These are phyloP conservation scores for Colletotrichum sp. DNA, from an alignment of 2,329 filamentous ascomycete species.

Conservation along the genomic window DNA sequence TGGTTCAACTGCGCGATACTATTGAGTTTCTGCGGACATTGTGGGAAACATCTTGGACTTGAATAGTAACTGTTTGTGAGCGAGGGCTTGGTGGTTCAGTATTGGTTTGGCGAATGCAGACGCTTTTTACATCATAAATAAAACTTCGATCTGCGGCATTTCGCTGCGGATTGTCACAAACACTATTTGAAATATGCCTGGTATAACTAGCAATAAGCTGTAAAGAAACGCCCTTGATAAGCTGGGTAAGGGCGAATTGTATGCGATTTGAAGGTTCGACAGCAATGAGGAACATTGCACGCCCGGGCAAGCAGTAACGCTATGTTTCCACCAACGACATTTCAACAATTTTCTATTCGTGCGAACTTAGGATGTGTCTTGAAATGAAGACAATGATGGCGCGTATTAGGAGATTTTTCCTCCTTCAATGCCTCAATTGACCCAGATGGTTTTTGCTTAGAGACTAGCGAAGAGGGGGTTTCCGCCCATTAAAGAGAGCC, in stretches of 20 bases:
- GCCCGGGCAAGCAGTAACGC: neutral
- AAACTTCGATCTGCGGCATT: neutral
- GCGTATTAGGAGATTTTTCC: too few relatives aligned
- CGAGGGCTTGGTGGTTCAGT: neutral
- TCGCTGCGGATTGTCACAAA: neutral
- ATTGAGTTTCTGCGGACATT: neutral
- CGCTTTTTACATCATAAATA: neutral
- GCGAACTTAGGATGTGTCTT: neutral
- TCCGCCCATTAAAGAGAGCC: too few relatives aligned
- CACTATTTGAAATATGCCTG: neutral
- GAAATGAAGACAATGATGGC: neutral
- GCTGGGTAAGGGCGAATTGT: neutral
- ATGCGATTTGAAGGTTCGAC: neutral
- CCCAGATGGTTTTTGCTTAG: too few relatives aligned
- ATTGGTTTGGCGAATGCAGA: neutral
- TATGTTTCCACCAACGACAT: neutral
- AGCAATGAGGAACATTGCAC: neutral
- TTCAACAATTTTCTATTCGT: neutral
- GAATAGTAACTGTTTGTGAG: neutral
- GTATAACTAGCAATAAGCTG: neutral
- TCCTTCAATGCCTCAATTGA: too few relatives aligned
- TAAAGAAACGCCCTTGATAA: neutral
- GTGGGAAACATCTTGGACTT: neutral
- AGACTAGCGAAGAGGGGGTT: too few relatives aligned
- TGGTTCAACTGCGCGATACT: neutral